A percentile compares a stretch with the other conserved stretches of the same genome.
Evolutionary conservation across 257 asterid species (phyloP).

Genomic region (Pogostemon cablin): DNA sequence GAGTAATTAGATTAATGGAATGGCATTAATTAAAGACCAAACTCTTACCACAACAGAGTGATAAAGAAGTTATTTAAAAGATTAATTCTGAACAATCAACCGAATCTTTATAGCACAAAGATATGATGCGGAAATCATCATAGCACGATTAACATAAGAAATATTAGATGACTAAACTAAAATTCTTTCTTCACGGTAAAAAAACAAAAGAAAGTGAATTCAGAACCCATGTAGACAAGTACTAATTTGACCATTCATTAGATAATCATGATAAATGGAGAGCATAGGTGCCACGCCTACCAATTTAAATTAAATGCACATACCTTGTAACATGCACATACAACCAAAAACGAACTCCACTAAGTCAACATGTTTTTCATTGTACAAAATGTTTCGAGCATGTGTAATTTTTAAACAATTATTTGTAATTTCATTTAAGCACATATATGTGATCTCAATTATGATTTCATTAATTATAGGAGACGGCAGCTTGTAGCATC

Average conservation of each 20-base stretch:
- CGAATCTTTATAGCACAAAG: background rate
- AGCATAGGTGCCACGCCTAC: background rate
- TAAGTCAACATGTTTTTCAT: background rate
- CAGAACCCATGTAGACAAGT: constrained; percentile 18
- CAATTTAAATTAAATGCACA: background rate
- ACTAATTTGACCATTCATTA: background rate
- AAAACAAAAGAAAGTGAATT: constrained; percentile 15
- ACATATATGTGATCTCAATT: background rate
- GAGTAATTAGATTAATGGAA: constrained; percentile 30
- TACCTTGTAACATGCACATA: background rate
- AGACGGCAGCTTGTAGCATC: background rate
- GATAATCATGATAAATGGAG: background rate
- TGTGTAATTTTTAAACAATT: background rate
- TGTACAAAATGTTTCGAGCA: background rate
- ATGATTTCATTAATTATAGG: background rate
- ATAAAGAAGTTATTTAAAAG: background rate
- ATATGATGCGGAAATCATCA: constrained; percentile 4
- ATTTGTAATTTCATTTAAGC: background rate
- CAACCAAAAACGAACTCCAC: background rate
- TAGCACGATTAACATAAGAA: constrained; percentile 9
- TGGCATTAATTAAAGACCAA: background rate
- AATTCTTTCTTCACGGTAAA: background rate
- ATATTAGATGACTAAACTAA: background rate
- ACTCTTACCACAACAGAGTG: constrained; percentile 14
- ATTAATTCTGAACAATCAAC: background rate